phyloP scores from a whole-genome alignment of 768 basidiomycete species.

The Melanogaster broomeanus region DNA sequence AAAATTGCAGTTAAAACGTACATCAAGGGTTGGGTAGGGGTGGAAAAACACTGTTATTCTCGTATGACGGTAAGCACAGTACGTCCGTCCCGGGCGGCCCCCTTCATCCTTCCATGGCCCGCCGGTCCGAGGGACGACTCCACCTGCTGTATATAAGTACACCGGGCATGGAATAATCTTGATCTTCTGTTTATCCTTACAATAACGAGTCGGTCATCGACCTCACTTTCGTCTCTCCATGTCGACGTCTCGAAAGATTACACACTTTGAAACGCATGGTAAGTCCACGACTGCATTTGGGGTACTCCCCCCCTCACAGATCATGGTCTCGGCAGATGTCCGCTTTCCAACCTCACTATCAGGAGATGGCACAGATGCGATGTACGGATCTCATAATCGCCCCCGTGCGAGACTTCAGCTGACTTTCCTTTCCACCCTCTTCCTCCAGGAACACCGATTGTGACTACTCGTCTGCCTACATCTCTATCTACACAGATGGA shows the following conservation, averaged over 20 bases:
- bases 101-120: neutral
- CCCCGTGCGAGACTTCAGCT: neutral
- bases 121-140: neutral
- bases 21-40: no score
- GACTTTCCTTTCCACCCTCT: neutral
- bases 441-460: conserved; percentile 86
- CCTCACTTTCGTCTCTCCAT: conserved; percentile 6
- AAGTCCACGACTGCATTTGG: conserved; percentile 9
- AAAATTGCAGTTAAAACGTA: no score
- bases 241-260: conserved; percentile 45
- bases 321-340: conserved; percentile 54
- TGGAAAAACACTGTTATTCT: no score
- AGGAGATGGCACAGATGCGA: conserved; percentile 93
- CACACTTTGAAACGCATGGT: conserved; percentile 61
- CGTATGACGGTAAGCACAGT: no score
- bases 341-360: conserved; percentile 91
- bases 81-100: no score
- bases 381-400: conserved; percentile 46
- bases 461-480: conserved; percentile 94
- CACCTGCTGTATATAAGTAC: neutral
- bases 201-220: neutral
- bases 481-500: conserved; percentile 71
- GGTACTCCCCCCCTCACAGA: neutral
- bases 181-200: neutral
- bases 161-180: neutral